Conservation (phyloP, 192 early-diverging fungal genomes). For the Backusella westeae region DNA sequence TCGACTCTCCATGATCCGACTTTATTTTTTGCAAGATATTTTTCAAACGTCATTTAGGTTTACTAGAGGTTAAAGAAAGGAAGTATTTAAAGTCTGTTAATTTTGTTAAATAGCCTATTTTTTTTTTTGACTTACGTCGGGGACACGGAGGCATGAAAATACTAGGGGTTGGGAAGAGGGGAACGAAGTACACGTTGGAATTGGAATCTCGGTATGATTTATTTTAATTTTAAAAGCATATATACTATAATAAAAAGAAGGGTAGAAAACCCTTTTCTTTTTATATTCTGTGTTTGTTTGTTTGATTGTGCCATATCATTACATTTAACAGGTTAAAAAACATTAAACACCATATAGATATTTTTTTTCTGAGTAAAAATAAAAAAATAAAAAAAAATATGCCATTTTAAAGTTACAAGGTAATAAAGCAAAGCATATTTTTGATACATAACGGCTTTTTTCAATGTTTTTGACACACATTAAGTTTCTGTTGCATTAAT, state of each 20-base stretch:
- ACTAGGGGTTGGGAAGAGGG: background rate
- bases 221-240: background rate
- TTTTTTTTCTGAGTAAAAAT: no score
- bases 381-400: no score
- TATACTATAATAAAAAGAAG: background rate
- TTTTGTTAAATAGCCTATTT: background rate
- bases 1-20: constrained; percentile 38
- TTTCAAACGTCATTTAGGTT: constrained; percentile 81
- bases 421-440: background rate
- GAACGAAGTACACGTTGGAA: background rate
- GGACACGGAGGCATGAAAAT: background rate
- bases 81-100: background rate
- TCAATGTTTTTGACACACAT: background rate
- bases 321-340: no score
- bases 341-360: no score
- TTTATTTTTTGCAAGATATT: constrained; percentile 62
- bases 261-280: background rate
- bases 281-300: background rate
- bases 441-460: background rate
- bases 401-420: no score
- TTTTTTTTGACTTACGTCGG: background rate
- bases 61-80: background rate
- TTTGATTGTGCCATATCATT: background rate
- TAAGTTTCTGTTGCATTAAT: background rate
- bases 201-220: background rate